Conservation (phyloP, 352 stramenopile genomes). For the Globisporangium nunn region DNA sequence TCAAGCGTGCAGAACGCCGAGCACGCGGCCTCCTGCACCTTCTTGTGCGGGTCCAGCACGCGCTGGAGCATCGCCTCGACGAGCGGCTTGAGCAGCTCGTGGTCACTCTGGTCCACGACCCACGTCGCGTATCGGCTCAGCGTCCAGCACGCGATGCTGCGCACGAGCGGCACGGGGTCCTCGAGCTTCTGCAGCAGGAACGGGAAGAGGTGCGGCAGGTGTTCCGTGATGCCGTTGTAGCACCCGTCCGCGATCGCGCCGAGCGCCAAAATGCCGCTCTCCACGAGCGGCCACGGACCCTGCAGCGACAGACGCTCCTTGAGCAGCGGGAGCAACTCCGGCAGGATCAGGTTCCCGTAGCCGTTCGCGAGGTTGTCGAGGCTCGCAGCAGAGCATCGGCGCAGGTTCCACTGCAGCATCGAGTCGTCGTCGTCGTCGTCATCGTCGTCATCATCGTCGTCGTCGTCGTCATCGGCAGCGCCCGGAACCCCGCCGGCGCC, state of each 20-base stretch:
- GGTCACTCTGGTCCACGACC: conserved; percentile 89
- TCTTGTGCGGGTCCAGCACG: conserved; percentile 90
- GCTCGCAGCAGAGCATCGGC: conserved; percentile 91
- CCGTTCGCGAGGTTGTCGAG: conserved; percentile 92
- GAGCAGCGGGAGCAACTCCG: conserved; percentile 87
- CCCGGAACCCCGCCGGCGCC: conserved; percentile 9
- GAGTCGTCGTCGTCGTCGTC: conserved; percentile 90
- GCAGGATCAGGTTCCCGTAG: conserved; percentile 92
- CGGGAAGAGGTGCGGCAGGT: conserved; percentile 91
- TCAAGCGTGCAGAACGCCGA: conserved; percentile 94
- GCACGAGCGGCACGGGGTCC: conserved; percentile 83
- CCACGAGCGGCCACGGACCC: conserved; percentile 91
- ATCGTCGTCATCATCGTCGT: conserved; percentile 88
- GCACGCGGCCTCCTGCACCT: conserved; percentile 93
- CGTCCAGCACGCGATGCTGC: conserved; percentile 94
- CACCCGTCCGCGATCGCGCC: conserved; percentile 93
- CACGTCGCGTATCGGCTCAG: conserved; percentile 89
- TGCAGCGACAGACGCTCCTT: conserved; percentile 87
- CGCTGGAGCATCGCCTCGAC: conserved; percentile 86
- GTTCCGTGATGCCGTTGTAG: conserved; percentile 88
- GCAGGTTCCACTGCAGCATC: conserved; percentile 93
- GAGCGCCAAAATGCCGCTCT: conserved; percentile 94
- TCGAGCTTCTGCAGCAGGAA: conserved; percentile 93
- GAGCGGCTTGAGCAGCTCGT: conserved; percentile 69
- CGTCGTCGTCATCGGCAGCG: conserved; percentile 54